Conservation (phyloP, 2,329 filamentous ascomycete species). For the Raffaelea ambrosiae region DNA sequence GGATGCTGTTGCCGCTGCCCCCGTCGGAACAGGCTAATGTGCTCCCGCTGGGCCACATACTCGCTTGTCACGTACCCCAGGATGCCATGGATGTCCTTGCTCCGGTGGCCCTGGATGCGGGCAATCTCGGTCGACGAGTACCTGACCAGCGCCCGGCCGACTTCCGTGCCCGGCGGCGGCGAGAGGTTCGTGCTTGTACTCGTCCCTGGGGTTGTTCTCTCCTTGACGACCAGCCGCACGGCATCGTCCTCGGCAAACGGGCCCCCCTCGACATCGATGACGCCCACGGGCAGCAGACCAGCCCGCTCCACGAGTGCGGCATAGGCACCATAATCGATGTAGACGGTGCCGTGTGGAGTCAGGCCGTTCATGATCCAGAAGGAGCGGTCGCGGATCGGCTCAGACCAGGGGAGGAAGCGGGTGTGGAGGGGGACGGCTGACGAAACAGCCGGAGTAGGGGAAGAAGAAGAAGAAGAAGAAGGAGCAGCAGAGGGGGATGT, state of each 20-base stretch:
- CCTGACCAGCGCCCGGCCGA: constrained; percentile 85
- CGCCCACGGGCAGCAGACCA: constrained; percentile 80
- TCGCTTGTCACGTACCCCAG: constrained; percentile 92
- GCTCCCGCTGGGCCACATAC: constrained; percentile 83
- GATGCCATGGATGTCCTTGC: constrained; percentile 67
- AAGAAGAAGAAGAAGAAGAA: constrained; percentile 1
- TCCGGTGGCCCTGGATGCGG: constrained; percentile 76
- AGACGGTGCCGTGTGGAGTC: constrained; percentile 80
- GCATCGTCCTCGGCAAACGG: constrained; percentile 88
- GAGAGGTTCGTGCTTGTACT: constrained; percentile 67
- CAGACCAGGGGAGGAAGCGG: constrained; percentile 75
- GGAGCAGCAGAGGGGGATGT: constrained; percentile 6
- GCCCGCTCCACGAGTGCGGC: constrained; percentile 74
- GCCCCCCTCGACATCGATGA: constrained; percentile 74
- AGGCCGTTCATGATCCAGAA: constrained; percentile 97
- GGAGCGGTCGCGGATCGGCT: constrained; percentile 84
- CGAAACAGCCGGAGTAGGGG: background rate
- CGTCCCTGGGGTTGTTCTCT: constrained; percentile 50
- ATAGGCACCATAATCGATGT: constrained; percentile 86
- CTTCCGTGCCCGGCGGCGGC: constrained; percentile 72
- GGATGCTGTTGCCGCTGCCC: constrained; percentile 41
- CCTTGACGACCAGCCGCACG: constrained; percentile 75
- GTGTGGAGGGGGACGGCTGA: constrained; percentile 57
- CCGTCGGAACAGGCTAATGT: constrained; percentile 64
- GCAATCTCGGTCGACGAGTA: constrained; percentile 81